Evolutionary conservation across 176 grass and related monocot genomes (phyloP), one percentile per base, ranked within the genome.

Genomic region (Cenchrus purpureus): DNA sequence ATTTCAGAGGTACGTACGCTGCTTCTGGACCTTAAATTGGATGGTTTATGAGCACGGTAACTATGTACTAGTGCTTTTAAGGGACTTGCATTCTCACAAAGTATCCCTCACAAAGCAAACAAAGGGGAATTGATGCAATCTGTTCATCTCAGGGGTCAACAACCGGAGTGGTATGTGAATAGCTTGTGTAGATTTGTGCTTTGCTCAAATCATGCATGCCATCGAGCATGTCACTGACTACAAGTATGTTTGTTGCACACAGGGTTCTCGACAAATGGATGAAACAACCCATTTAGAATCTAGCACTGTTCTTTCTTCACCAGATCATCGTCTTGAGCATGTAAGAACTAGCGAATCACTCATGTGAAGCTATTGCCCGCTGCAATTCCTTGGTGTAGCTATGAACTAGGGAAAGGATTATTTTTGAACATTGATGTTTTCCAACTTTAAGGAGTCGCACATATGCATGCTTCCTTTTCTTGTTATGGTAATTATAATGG

Each of bases 141-240:
- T 74, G 42, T 22, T 65, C 45, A 34, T 83, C 82, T 14, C 69
- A 83, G n/a, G 42, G 17, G 11, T 65, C 82, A 74, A 40, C 82
- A 42, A 11, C 11, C 1, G 0, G 12, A 64, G 70, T 14, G 81
- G 68, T 83, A 64, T 3, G 16, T 83, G 14, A 63, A 63, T 51
- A 32, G 44, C 17, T 74, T 60, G 0, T 73, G 1, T 7, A 34
- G 10, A 6, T 62, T 59, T 48, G 1, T 28, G 4, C 15, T 51
- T 62, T 48, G 15, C 7, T 63, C 15, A 20, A 31, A 44, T 48
- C 8, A 28, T 82, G 29, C 15, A 0, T 48, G 5, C 9, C 34
- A 60, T 46, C n/a, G 81, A 62, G 40, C 65, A 70, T 25, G 0
- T 14, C 20, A 20, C 1, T 78, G 42, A 78, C 31, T 58, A 48